Base-by-base conservation (phyloP, 441 rosid species). In the Dalechampia spathulata region DNA sequence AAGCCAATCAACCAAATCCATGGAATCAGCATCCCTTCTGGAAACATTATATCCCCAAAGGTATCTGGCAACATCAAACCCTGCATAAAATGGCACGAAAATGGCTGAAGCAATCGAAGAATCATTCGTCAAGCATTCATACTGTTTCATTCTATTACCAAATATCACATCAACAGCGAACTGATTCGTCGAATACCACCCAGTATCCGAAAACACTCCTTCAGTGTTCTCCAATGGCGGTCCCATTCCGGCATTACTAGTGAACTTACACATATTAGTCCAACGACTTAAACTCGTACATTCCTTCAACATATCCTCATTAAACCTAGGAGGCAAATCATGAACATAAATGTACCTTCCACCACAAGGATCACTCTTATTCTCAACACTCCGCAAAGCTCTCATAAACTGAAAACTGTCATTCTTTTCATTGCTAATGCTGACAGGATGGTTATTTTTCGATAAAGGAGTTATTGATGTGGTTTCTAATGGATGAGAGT, bases 191-290 rank as follows among this genome's bases (percentile, higher is more conserved):
- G 89, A 96, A 25, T 89, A 78, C 99, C 99, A 92, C 27, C 99
- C 99, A 0, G 81, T 67, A 55, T 92, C 80, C 0, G 95, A 87
- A 68, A 92, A 92, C 62, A 86, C 98, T 19, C 96, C 96, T 60
- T 86, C 95, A 10, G 65, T 77, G 63, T 92, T 92, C 83, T 89
- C 90, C 20, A 92, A 76, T 0, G 97, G 95, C 1, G 97, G 99
- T n/a, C 99, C 99, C 60, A 89, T 64, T 40, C 99, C 99, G 0
- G 95, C 96, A 68, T 86, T 89, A 15, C 70, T 83, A 0, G 74
- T 92, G 79, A 86, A 92, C 90, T 85, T 92, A 41, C 99, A 92
- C 99, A 92, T 92, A 63, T 92, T 89, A 19, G 99, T 92, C 99
- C 99, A 92, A 51, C 72, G 86, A 67, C 99, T 92, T 71, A 92